These are phyloP conservation scores for Tetrapyrgos nigripes DNA, from an alignment of 1,284 basidiomycete genomes.

Conservation along the genomic window DNA sequence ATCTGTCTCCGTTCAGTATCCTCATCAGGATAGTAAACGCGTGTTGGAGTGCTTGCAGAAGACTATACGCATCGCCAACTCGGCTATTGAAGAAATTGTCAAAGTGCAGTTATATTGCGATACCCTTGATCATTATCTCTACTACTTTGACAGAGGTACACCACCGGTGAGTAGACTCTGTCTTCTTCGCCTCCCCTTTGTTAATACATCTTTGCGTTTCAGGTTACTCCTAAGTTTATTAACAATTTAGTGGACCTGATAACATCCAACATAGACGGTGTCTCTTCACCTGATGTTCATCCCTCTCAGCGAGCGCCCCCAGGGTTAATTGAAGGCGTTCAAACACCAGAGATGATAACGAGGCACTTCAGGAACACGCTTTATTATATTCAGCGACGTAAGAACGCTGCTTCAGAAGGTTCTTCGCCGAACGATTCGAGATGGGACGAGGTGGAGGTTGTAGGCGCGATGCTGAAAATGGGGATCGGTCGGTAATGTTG, in stretches of 20 bases:
- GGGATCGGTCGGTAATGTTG: slow-evolving; percentile 42
- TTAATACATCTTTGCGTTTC: slow-evolving; percentile 16
- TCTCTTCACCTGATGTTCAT: slow-evolving; percentile 84
- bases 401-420: slow-evolving; percentile 59
- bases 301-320: slow-evolving; percentile 81
- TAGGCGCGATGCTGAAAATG: slow-evolving; percentile 89
- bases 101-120: slow-evolving; percentile 94
- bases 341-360: slow-evolving; percentile 90
- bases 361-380: slow-evolving; percentile 94
- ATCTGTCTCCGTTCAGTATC: slow-evolving; percentile 56
- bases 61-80: slow-evolving; percentile 90
- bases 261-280: slow-evolving; percentile 88
- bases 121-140: slow-evolving; percentile 92
- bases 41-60: slow-evolving; percentile 96
- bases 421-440: slow-evolving; percentile 51
- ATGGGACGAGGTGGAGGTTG: slow-evolving; percentile 87
- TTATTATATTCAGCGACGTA: slow-evolving; percentile 80
- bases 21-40: slow-evolving; percentile 92
- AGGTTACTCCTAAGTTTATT: slow-evolving; percentile 93
- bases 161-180: slow-evolving; percentile 84
- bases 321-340: slow-evolving; percentile 88
- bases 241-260: slow-evolving; percentile 94
- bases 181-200: neutral
- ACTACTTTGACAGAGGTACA: slow-evolving; percentile 91
- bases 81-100: slow-evolving; percentile 93